Conservation (phyloP, 257 asterid species). For the Solanum arcanum region DNA sequence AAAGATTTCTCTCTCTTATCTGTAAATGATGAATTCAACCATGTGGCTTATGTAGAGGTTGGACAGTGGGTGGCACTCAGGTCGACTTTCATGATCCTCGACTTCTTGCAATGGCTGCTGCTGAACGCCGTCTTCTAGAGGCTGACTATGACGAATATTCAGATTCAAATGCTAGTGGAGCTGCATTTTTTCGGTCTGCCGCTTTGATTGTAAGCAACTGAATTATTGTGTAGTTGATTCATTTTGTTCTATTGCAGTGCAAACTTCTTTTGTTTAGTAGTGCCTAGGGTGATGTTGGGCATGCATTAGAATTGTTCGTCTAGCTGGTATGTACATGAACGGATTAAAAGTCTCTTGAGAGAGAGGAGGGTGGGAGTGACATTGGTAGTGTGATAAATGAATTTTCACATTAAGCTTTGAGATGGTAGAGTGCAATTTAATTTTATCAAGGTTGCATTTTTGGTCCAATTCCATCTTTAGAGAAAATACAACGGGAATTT, state of each 20-base stretch:
- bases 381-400: background rate
- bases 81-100: constrained; percentile 33
- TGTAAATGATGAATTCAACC: background rate
- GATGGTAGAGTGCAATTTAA: background rate
- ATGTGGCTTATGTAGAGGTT: constrained; percentile 14
- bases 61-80: constrained; percentile 35
- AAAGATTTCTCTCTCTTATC: background rate
- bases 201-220: constrained; percentile 29
- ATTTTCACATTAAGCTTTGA: background rate
- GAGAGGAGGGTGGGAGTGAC: background rate
- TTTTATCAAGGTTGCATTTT: background rate
- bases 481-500: background rate
- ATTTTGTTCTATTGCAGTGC: background rate
- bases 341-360: background rate
- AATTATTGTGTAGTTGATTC: background rate
- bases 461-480: background rate
- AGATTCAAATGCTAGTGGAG: constrained; percentile 34
- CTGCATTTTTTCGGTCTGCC: constrained; percentile 42
- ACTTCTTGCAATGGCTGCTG: constrained; percentile 33
- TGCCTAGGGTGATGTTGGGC: background rate
- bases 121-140: constrained; percentile 33
- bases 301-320: background rate
- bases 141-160: constrained; percentile 34
- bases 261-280: background rate
- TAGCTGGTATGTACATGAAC: background rate